These are phyloP conservation scores for Acanthamoeba sp. DNA, from an alignment of 208 protist species.

Conservation along the genomic window DNA sequence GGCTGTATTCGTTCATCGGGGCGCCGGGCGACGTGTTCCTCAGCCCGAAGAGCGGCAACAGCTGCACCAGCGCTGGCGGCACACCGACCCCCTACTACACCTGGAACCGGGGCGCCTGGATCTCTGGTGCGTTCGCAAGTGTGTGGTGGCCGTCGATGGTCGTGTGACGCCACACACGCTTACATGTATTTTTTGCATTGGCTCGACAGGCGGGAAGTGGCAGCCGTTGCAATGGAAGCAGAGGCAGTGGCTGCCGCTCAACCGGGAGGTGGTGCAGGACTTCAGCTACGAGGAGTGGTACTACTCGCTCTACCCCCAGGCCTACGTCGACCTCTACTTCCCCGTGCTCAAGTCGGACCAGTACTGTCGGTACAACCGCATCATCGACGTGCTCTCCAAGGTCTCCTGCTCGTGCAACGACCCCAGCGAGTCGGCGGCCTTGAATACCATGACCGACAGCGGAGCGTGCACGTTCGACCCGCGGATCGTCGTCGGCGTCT, in stretches of 20 bases:
- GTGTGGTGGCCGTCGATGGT: neutral
- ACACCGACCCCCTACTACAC: neutral
- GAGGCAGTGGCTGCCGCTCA: neutral
- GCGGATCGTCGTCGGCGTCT: neutral
- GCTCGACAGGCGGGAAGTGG: neutral
- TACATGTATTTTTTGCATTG: neutral
- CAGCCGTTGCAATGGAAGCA: conserved; percentile 10
- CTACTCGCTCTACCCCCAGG: neutral
- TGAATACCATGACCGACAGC: neutral
- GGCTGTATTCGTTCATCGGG: neutral
- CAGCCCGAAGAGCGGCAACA: neutral
- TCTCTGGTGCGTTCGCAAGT: neutral
- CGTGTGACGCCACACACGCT: neutral
- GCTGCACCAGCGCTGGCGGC: neutral
- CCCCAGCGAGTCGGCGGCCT: neutral
- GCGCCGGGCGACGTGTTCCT: neutral
- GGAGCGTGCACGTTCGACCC: neutral
- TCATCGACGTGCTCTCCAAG: conserved; percentile 56
- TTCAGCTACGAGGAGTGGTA: conserved; percentile 48
- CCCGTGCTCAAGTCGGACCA: conserved; percentile 52
- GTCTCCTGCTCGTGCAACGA: conserved; percentile 27
- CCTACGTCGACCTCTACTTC: conserved; percentile 37
- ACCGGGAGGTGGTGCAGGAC: neutral
- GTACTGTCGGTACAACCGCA: conserved; percentile 61
- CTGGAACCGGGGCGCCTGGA: neutral